Base-by-base conservation (phyloP, 257 asterid genomes). In the Dorcoceras hygrometricum region DNA sequence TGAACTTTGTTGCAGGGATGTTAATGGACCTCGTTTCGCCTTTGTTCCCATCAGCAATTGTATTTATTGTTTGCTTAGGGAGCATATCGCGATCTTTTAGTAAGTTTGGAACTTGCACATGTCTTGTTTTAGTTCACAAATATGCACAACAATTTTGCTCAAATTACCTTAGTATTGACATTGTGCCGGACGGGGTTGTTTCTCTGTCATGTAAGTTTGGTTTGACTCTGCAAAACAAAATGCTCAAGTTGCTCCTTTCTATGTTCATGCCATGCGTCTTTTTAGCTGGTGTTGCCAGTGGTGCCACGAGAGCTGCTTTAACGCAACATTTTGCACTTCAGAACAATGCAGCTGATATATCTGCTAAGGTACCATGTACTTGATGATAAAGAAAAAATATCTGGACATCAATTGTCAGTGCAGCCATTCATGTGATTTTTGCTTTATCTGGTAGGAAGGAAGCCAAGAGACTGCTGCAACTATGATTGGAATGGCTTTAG, bases 261-360 rank as follows among this genome's bases (percentile, higher is more conserved):
- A 59, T 72, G 69, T 66, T 71, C 23, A 31, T 70, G 65, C 70
- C 46, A 46, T 77, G 74, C 72, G 78, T 67, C 39, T 31, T 59
- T 74, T 50, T 63, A 94, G 99, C 97, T 82, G 99, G 99, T 28
- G 99, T 94, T 76, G 97, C 99, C 71, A 94, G 99, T 82, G 99
- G 96, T 68, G 95, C 99, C 70, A 94, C 99, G 65, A 85, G 97
- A 85, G 99, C 99, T 5, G 99, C 97, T 78, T 78, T 94, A 79
- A 90, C 99, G 0, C 99, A 90, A 73, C 99, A 94, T 68, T 94
- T 94, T 80, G 96, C 99, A 57, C 99, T 94, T 65, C 94, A 94
- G 87, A 84, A 87, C 68, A 93, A 93, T 80, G 99, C 95, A 53
- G 97, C 97, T 7, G 99, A 93, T 77, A 93, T 93, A 78, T 89